Conservation (phyloP, 306 rosid species). For the Citrullus mucosospermus region DNA sequence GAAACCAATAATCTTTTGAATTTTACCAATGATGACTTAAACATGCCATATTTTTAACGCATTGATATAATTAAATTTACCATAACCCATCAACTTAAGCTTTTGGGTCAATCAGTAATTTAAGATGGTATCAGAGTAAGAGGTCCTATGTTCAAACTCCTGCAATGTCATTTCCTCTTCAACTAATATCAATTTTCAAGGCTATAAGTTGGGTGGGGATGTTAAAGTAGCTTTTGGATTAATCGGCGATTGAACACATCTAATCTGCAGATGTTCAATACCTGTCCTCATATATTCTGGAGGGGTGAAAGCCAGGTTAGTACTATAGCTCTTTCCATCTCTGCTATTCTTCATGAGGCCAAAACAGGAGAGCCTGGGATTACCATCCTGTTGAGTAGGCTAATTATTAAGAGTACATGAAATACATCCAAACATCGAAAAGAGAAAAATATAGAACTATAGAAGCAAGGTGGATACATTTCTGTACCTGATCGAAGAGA, state of each 20-base stretch:
- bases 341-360: constrained; percentile 99
- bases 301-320: constrained; percentile 96
- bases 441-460: constrained; percentile 4
- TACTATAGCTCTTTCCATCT: constrained; percentile 94
- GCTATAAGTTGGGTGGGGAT: no score
- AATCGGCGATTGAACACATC: neutral
- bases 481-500: constrained; percentile 68
- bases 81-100: no score
- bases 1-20: neutral
- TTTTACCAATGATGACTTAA: neutral
- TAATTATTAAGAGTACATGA: constrained; percentile 5
- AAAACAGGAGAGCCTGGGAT: constrained; percentile 92
- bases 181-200: no score
- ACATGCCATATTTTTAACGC: neutral
- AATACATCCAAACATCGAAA: neutral
- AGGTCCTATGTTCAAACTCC: no score
- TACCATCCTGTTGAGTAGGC: constrained; percentile 53
- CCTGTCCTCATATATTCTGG: constrained; percentile 98
- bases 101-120: no score
- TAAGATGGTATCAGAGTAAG: no score
- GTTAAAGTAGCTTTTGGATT: no score
- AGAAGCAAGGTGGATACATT: neutral
- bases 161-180: no score
- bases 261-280: constrained; percentile 11
- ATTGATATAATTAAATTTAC: no score